Evolutionary conservation across 371 early-diverging fungal species (phyloP), one percentile per base, ranked within the genome.

Genomic region (Haplosporangium sp.): DNA sequence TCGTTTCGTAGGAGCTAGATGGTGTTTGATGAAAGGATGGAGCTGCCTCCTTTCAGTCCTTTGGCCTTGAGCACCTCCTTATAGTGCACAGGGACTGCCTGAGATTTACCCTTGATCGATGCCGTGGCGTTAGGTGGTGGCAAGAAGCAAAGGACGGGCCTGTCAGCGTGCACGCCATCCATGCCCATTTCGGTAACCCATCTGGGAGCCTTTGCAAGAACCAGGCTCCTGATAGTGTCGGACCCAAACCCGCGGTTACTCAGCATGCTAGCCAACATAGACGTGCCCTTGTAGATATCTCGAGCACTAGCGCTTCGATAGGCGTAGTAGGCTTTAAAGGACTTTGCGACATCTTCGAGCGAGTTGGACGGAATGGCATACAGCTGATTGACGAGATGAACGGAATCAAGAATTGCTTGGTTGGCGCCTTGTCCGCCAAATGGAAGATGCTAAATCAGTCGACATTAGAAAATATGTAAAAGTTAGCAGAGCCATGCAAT

Each of bases 111-210:
- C 7, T 29, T 45, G 16, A 63, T 59, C 0, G 70, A 23, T 10
- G 58, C 64, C 16, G 54, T 14, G n/a, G 38, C 70, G 6, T 50
- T 9, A 23, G 71, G 71, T 1, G 61, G 60, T 14, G 71, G 71
- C 18, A 64, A 45, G 56, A 71, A 71, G 61, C 71, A 60, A 7
- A 64, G 71, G 38, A 52, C 51, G 1, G 71, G 71, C 4, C 71
- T 59, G 40, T 71, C 65, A 1, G 71, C 29, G 71, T 71, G 64
- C 65, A 71, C 64, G n/a, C 71, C 71, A 61, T 71, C 64, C 71
- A 71, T 71, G 7, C 71, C 71, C 21, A 48, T 1, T 9, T 64
- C 58, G 20, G 55, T 71, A 21, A 69, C 18, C 48, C 48, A 52
- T 46, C 42, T 69, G 50, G 48, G 48, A 7, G 48, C 20, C 48